Evolutionary conservation across 441 rosid genomes (phyloP).

Genomic region (Flueggea neowawraea): DNA sequence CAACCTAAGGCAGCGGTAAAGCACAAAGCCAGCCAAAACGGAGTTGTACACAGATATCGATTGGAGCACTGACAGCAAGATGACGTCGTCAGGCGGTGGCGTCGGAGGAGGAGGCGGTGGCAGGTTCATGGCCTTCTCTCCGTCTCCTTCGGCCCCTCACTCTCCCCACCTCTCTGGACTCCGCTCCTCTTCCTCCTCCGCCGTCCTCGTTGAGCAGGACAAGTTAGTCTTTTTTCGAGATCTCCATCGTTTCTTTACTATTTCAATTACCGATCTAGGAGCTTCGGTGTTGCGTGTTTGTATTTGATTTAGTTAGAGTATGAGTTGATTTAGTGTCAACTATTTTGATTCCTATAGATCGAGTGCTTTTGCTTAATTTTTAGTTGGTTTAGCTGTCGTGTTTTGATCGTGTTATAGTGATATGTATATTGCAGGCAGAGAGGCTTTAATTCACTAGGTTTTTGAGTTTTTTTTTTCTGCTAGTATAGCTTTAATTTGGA

Average conservation of each 20-base stretch:
- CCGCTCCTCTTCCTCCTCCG: slow-evolving; percentile 51
- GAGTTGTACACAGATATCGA: slow-evolving; percentile 24
- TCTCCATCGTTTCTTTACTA: not conserved
- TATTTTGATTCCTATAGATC: too few species aligned
- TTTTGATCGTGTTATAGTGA: too few species aligned
- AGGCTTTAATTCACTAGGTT: too few species aligned
- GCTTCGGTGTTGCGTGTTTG: too few species aligned
- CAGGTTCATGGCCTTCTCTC: slow-evolving; percentile 63
- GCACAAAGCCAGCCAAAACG: slow-evolving; percentile 8
- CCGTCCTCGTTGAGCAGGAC: slow-evolving; percentile 54
- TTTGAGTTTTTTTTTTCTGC: too few species aligned
- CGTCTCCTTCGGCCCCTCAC: slow-evolving; percentile 68
- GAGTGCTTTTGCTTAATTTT: too few species aligned
- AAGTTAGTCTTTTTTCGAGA: slow-evolving; percentile 29
- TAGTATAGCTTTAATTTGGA: too few species aligned
- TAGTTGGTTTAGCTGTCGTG: too few species aligned
- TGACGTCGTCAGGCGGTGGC: slow-evolving; percentile 27
- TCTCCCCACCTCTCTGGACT: slow-evolving; percentile 61
- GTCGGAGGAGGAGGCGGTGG: not conserved
- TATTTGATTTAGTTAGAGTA: too few species aligned
- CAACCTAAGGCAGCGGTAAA: too few species aligned
- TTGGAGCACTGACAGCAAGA: slow-evolving; percentile 23
- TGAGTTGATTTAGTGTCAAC: too few species aligned
- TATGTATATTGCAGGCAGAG: too few species aligned
- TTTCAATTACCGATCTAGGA: not conserved